Conservation (phyloP, 176 grass and related monocot genomes). For the Triticum urartu region DNA sequence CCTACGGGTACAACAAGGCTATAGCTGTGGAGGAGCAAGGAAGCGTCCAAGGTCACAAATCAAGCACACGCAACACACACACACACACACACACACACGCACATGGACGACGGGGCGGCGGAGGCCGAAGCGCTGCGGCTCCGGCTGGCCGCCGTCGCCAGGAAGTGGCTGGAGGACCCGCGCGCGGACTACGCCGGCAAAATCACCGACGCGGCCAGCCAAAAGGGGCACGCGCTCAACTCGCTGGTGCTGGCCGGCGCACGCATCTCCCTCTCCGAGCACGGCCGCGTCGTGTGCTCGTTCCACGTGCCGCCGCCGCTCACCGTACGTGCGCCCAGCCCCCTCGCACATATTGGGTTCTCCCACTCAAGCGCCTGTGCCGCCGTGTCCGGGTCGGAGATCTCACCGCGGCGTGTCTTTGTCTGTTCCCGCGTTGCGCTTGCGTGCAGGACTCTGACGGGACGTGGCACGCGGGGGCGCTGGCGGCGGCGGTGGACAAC, state of each 20-base stretch:
- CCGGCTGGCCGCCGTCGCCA: not conserved
- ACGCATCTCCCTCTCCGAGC: slow-evolving; percentile 27
- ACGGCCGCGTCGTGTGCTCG: slow-evolving; percentile 41
- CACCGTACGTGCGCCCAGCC: slow-evolving; percentile 22
- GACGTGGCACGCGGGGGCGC: not conserved
- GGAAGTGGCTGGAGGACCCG: not conserved
- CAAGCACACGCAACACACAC: not conserved
- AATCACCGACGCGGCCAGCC: not conserved
- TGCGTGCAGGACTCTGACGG: not conserved
- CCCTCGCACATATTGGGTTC: too few relatives aligned
- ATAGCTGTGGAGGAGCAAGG: not conserved
- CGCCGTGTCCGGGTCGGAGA: not conserved
- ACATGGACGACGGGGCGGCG: not conserved
- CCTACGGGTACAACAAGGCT: not conserved
- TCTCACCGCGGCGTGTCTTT: not conserved
- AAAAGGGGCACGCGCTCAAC: slow-evolving; percentile 29
- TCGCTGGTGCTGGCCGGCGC: slow-evolving; percentile 24
- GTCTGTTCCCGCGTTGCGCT: not conserved
- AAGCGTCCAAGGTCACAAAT: not conserved
- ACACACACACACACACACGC: not conserved
- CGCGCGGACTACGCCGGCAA: not conserved
- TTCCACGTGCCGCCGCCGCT: slow-evolving; percentile 48
- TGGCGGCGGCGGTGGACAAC: not conserved
- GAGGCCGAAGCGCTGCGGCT: not conserved
- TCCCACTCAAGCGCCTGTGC: not conserved